A percentile compares a stretch with the other conserved stretches of the same genome.
These are phyloP conservation scores for Talaromyces sp. DNA, from an alignment of 2,329 filamentous ascomycete genomes.

Conservation along the genomic window DNA sequence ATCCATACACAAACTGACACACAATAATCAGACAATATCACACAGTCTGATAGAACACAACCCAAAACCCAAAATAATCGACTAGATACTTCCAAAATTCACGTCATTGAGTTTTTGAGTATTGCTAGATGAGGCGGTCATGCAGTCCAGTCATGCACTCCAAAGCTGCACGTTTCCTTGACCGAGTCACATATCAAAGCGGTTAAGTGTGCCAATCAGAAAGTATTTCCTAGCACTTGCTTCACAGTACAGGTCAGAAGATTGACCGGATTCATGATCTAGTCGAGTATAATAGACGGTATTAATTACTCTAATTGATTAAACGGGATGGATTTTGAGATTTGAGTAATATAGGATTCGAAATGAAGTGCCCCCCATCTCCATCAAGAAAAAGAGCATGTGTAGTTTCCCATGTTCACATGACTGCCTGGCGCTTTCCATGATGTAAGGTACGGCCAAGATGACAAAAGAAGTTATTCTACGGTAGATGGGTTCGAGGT, in stretches of 20 bases:
- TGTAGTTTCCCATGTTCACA: background rate
- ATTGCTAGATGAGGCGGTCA: conserved; percentile 11
- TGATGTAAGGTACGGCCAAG: no score
- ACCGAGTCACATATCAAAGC: conserved; percentile 7
- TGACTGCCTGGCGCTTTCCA: background rate
- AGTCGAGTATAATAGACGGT: background rate
- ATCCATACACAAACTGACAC: background rate
- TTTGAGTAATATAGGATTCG: background rate
- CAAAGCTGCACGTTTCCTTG: conserved; percentile 2
- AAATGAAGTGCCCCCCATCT: no score
- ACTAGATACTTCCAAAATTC: background rate
- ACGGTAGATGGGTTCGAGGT: no score
- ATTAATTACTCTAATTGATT: background rate
- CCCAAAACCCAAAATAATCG: background rate
- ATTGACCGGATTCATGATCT: background rate
- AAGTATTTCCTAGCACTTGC: background rate
- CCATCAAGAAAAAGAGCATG: no score
- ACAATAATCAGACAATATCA: background rate
- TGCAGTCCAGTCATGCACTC: conserved; percentile 14
- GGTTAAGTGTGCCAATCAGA: background rate
- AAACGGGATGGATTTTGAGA: background rate
- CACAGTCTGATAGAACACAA: background rate
- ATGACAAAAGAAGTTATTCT: no score
- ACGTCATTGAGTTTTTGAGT: background rate
- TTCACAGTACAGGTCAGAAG: conserved; percentile 6